Base-by-base conservation (phyloP, 768 basidiomycete species). In the Lentinula lateritia region DNA sequence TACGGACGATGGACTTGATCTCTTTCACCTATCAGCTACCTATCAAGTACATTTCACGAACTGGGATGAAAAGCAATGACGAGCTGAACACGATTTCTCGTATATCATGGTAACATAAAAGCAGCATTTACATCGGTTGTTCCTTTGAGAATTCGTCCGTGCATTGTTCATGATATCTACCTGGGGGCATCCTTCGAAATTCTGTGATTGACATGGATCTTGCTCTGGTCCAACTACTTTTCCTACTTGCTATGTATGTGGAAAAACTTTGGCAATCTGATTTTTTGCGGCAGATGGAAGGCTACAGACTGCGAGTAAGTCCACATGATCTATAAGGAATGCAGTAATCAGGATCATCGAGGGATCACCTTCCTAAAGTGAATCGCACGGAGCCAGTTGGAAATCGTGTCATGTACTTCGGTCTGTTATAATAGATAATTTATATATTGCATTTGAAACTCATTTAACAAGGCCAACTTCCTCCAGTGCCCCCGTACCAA, bases 41-140 rank as follows among this genome's bases (percentile, higher is more conserved):
- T 46, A 23, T 45, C 43, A 41, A 41, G 55, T 56, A 56, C 41
- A 43, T 56, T 46, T 59, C 34, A 59, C 58, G 58, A 59, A 48
- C 38, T 38, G 58, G 58, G 28, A 59, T 41, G 58, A 59, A 56
- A 50, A 59, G 46, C 38, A 50, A 59, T 59, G 58, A 58, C 28
- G 57, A 50, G 9, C 36, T 50, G 12, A 59, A 52, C 18, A 52
- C 20, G 15, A 39, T 55, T 15, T 36, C 38, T 55, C 23, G n/a
- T 28, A 4, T 28, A 2, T 28, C 2, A 28, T 28, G 28, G 28
- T 28, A 28, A 28, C 3, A n/a, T n/a, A 2, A 28, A 4, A 28
- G 28, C 3, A 41, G 34, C 7, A 18, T 23, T 48, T 3, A 1
- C 18, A 10, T 48, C 18, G 46, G 46, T n/a, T 45, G 43, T 45